Percentiles rank a stretch among this genome's conserved stretches.
These are phyloP conservation scores for Alternaria triticimaculans DNA, from an alignment of 2,329 filamentous ascomycete species.

Conservation along the genomic window DNA sequence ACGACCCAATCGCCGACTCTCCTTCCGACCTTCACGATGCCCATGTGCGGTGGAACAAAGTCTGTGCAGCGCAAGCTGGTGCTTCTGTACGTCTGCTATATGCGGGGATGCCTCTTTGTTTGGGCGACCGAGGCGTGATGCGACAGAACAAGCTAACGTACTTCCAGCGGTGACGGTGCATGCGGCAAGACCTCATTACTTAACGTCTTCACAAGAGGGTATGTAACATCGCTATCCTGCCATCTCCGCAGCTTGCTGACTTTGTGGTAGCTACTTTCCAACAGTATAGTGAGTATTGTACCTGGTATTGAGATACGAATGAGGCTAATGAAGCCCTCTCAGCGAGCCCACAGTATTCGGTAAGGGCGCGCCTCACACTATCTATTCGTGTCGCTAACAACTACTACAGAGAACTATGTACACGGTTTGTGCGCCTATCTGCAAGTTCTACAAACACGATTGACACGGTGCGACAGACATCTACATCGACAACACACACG, in stretches of 20 bases:
- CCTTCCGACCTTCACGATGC: conserved; percentile 45
- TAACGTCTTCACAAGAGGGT: conserved; percentile 99
- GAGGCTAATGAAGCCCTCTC: conserved; percentile 26
- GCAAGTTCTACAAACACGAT: background rate
- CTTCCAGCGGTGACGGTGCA: conserved; percentile 83
- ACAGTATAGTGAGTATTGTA: conserved; percentile 78
- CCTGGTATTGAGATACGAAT: conserved; percentile 12
- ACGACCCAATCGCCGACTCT: conserved; percentile 31
- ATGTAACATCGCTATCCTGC: conserved; percentile 52
- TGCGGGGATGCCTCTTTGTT: conserved; percentile 19
- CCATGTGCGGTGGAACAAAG: conserved; percentile 63
- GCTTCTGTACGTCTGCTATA: conserved; percentile 70
- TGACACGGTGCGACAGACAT: conserved; percentile 69
- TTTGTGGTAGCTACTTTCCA: conserved; percentile 78
- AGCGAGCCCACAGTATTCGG: conserved; percentile 92
- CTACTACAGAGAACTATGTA: conserved; percentile 83
- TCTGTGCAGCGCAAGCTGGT: conserved; percentile 96
- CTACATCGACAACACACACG: conserved; percentile 96
- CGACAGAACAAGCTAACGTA: conserved; percentile 33
- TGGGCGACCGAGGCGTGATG: conserved; percentile 12
- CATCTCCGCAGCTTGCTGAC: conserved; percentile 20
- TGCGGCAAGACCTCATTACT: conserved; percentile 96
- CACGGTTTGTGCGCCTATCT: conserved; percentile 69
- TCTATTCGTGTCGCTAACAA: conserved; percentile 27
- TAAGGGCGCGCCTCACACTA: conserved; percentile 39